phyloP scores from a whole-genome alignment of 768 basidiomycete species.

The Mycena haematopus region DNA sequence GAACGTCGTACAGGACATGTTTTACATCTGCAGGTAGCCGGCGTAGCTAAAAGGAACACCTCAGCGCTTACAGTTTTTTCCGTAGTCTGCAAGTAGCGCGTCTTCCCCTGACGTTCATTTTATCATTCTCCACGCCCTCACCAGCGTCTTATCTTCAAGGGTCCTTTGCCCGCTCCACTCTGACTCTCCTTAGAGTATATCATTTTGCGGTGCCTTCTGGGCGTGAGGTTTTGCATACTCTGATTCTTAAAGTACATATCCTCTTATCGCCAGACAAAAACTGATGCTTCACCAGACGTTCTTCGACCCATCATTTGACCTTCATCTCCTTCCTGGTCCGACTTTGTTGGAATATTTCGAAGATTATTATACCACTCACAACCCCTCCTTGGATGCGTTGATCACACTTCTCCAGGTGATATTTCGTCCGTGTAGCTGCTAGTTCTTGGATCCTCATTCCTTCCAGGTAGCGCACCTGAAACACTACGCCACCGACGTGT shows the following conservation, averaged over 20 bases:
- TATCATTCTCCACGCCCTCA: conserved; percentile 64
- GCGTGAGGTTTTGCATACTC: conserved; percentile 52
- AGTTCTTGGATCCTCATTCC: not conserved
- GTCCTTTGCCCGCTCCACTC: conserved; percentile 63
- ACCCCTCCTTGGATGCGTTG: conserved; percentile 61
- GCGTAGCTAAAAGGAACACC: not conserved
- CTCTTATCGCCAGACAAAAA: not conserved
- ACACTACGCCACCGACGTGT: conserved; percentile 67
- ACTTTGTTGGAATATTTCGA: conserved; percentile 57
- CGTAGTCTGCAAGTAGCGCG: conserved; percentile 56
- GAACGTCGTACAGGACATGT: conserved; percentile 66
- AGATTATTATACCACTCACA: conserved; percentile 64
- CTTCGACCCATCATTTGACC: conserved; percentile 67
- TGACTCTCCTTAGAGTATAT: conserved; percentile 63
- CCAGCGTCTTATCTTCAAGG: conserved; percentile 63
- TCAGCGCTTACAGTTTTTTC: conserved; percentile 5
- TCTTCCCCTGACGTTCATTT: conserved; percentile 70
- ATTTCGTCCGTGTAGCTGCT: conserved; percentile 13
- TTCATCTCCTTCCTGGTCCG: conserved; percentile 68
- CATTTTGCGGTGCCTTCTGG: conserved; percentile 59
- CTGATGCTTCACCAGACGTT: conserved; percentile 54
- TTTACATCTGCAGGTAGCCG: conserved; percentile 71
- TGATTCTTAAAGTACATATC: conserved; percentile 57
- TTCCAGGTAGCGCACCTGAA: conserved; percentile 67
- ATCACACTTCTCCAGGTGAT: conserved; percentile 67